Evolutionary conservation across 2,329 filamentous ascomycete species (phyloP).

Genomic region (Fusarium sp.): DNA sequence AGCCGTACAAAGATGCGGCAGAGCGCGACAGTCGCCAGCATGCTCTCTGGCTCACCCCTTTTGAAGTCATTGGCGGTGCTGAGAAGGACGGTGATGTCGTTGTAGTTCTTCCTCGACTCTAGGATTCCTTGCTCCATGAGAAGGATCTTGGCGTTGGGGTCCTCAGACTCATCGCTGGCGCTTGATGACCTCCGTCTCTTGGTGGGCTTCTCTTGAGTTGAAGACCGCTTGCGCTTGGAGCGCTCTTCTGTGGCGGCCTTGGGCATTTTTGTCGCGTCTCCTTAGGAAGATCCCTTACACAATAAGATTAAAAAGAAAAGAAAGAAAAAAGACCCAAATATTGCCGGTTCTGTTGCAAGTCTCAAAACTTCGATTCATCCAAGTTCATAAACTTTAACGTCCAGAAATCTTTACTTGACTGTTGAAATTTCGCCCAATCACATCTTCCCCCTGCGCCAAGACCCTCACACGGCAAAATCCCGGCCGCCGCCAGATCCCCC

Average conservation of each 20-base stretch:
- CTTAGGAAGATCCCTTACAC: background rate
- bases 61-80: slow-evolving; percentile 59
- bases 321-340: background rate
- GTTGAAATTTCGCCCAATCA: slow-evolving; percentile 46
- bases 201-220: slow-evolving; percentile 53
- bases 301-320: background rate
- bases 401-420: slow-evolving; percentile 45
- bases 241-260: slow-evolving; percentile 41
- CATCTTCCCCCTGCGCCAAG: slow-evolving; percentile 1
- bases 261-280: slow-evolving; percentile 39
- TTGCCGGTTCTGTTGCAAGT: background rate
- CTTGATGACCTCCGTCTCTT: slow-evolving; percentile 62
- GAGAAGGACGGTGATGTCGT: slow-evolving; percentile 81
- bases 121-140: slow-evolving; percentile 80
- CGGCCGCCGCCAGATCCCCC: slow-evolving; percentile 40
- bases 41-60: slow-evolving; percentile 60
- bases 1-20: slow-evolving; percentile 87
- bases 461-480: slow-evolving; percentile 38
- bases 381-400: slow-evolving; percentile 36
- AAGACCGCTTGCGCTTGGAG: slow-evolving; percentile 62
- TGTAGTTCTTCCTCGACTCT: slow-evolving; percentile 88
- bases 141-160: slow-evolving; percentile 71
- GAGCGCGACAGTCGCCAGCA: slow-evolving; percentile 78
- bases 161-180: slow-evolving; percentile 58
- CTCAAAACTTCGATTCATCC: slow-evolving; percentile 22